These are phyloP conservation scores for Bretziella fagacearum DNA, from an alignment of 2,329 filamentous ascomycete genomes.

Conservation along the genomic window DNA sequence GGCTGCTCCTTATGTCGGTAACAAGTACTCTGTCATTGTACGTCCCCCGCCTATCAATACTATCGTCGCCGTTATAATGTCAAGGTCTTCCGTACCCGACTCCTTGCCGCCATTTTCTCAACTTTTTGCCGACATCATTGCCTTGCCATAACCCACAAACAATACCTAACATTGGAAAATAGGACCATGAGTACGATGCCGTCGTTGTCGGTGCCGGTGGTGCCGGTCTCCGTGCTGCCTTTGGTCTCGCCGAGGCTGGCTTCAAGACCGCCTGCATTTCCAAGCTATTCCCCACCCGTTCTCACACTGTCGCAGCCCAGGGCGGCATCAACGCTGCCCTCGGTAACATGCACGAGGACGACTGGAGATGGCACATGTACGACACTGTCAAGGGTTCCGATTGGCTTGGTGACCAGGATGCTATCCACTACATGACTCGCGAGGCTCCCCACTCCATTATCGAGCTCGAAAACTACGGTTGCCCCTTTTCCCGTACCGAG, in stretches of 20 bases:
- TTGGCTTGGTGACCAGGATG: slow-evolving; percentile 94
- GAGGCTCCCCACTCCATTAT: slow-evolving; percentile 84
- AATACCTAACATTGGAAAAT: slow-evolving; percentile 18
- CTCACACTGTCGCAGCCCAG: slow-evolving; percentile 66
- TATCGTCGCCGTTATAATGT: not conserved
- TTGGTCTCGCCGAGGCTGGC: slow-evolving; percentile 72
- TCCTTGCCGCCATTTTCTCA: not conserved
- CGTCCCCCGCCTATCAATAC: slow-evolving; percentile 24
- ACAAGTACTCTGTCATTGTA: slow-evolving; percentile 89
- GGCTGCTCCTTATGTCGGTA: slow-evolving; percentile 69
- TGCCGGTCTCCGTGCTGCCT: slow-evolving; percentile 64
- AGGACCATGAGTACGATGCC: slow-evolving; percentile 98
- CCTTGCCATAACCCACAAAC: not conserved
- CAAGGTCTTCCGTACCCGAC: not conserved
- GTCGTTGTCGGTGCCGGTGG: slow-evolving; percentile 80
- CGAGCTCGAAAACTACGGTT: slow-evolving; percentile 94
- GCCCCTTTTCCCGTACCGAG: slow-evolving; percentile 89
- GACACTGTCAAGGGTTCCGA: slow-evolving; percentile 96
- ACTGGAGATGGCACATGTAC: slow-evolving; percentile 99
- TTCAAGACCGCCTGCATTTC: slow-evolving; percentile 82
- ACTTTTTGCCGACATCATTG: no score
- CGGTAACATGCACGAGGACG: slow-evolving; percentile 94
- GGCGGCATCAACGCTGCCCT: slow-evolving; percentile 79
- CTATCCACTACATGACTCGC: slow-evolving; percentile 96
- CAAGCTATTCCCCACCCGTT: slow-evolving; percentile 74